A percentile compares a stretch with the other conserved stretches of the same genome.
Evolutionary conservation across 2,329 filamentous ascomycete species (phyloP).

Genomic region (Magnaporthiopsis incrustans): DNA sequence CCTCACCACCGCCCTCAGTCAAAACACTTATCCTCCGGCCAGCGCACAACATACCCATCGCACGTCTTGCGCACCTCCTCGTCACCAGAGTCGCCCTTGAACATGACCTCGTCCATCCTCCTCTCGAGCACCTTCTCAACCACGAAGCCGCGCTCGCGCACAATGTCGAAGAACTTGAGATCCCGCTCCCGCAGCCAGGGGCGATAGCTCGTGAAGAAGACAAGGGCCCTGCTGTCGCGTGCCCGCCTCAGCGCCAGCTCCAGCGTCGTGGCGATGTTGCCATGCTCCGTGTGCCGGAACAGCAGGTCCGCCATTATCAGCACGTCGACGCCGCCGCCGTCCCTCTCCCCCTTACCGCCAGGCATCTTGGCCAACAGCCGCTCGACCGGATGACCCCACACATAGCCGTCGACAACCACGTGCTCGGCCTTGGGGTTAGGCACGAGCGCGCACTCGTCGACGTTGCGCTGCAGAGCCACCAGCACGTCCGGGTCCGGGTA

Average conservation of each 20-base stretch:
- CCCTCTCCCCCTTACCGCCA: neutral
- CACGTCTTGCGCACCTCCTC: constrained; percentile 74
- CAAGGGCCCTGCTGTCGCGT: constrained; percentile 56
- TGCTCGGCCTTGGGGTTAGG: neutral
- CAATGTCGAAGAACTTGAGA: constrained; percentile 76
- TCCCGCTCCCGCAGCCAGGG: constrained; percentile 86
- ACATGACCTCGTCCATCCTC: constrained; percentile 79
- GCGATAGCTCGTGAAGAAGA: constrained; percentile 91
- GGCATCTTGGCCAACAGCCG: constrained; percentile 52
- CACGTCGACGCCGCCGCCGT: constrained; percentile 57
- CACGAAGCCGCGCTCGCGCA: constrained; percentile 58
- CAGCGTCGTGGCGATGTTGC: constrained; percentile 66
- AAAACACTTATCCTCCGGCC: constrained; percentile 35
- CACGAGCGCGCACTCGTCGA: constrained; percentile 47
- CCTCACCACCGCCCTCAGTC: neutral
- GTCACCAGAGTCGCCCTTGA: constrained; percentile 82
- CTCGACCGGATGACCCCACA: constrained; percentile 67
- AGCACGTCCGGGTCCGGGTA: constrained; percentile 83
- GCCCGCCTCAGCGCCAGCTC: constrained; percentile 53
- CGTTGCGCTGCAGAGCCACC: constrained; percentile 69
- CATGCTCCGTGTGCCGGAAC: constrained; percentile 85
- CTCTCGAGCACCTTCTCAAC: constrained; percentile 77
- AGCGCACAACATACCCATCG: constrained; percentile 66
- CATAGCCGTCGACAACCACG: constrained; percentile 58
- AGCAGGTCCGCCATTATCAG: constrained; percentile 82